phyloP scores from a whole-genome alignment of 805 yeast genomes.

The Yarrowia bubula region DNA sequence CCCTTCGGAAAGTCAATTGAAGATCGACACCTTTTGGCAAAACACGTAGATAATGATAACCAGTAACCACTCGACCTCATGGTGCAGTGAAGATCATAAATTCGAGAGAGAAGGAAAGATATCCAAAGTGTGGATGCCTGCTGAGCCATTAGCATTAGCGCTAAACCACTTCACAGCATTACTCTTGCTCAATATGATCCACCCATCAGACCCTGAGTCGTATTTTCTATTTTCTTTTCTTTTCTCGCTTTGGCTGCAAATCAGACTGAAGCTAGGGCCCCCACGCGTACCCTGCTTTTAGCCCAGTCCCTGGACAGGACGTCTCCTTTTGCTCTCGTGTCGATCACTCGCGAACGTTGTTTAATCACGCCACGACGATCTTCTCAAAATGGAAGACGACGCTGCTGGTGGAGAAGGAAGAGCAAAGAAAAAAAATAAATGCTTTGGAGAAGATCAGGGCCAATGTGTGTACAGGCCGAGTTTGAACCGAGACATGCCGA shows the following conservation, averaged over 20 bases:
- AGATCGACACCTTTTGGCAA: background rate
- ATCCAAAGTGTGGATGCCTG: background rate
- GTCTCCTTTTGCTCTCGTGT: constrained; percentile 5
- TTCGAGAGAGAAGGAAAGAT: background rate
- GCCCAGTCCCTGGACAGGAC: background rate
- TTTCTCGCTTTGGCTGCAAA: background rate
- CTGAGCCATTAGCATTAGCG: background rate
- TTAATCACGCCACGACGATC: constrained; percentile 25
- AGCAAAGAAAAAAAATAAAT: background rate
- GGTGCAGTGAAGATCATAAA: constrained; percentile 8
- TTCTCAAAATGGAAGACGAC: background rate
- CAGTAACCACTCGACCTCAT: background rate
- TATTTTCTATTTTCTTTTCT: background rate
- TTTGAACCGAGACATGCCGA: background rate
- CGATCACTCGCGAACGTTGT: constrained; percentile 15
- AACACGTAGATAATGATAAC: background rate
- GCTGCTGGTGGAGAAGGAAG: background rate
- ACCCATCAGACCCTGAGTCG: no score
- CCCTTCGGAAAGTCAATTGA: background rate
- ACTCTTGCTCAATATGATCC: no score
- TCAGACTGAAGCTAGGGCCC: background rate
- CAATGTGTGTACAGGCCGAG: no score
- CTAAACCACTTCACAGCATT: background rate
- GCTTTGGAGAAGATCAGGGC: background rate
- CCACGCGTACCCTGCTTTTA: constrained; percentile 4